Conservation (phyloP, 169 alveolate species). For the Prorocentrum cordatum region DNA sequence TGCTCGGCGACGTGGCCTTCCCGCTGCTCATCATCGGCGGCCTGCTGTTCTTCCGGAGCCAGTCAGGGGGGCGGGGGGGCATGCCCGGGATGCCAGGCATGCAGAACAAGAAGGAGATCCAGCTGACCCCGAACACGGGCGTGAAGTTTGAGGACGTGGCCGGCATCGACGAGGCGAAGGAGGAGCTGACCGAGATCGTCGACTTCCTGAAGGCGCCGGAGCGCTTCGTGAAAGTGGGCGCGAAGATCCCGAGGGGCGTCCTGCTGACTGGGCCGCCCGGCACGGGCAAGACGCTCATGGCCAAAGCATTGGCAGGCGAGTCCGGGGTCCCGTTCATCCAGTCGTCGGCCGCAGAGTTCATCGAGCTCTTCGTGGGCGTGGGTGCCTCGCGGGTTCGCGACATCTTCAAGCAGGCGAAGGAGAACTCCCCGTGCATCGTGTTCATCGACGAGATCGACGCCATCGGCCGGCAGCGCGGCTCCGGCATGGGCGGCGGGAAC, state of each 20-base stretch:
- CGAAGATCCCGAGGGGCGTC: slow-evolving; percentile 97
- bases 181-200: slow-evolving; percentile 91
- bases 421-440: slow-evolving; percentile 86
- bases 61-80: slow-evolving; percentile 19
- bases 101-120: slow-evolving; percentile 40
- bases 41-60: slow-evolving; percentile 8
- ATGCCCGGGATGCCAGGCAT: slow-evolving; percentile 1
- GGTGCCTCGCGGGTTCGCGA: slow-evolving; percentile 94
- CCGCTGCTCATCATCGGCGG: slow-evolving; percentile 22
- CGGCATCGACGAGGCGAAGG: slow-evolving; percentile 90
- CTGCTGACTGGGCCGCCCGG: slow-evolving; percentile 99
- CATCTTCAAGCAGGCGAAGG: slow-evolving; percentile 73
- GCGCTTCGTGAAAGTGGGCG: slow-evolving; percentile 80
- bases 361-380: slow-evolving; percentile 97
- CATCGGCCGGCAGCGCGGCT: slow-evolving; percentile 75
- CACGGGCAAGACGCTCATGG: slow-evolving; percentile 85
- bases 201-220: slow-evolving; percentile 90
- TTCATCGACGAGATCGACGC: slow-evolving; percentile 95
- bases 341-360: slow-evolving; percentile 86
- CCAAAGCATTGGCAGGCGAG: slow-evolving; percentile 64
- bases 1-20: slow-evolving; percentile 30
- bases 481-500: slow-evolving; percentile 86
- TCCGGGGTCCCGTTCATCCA: slow-evolving; percentile 34
- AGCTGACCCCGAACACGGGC: slow-evolving; percentile 20
- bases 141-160: slow-evolving; percentile 77